Conservation (phyloP, 345 rosid genomes). For the Aethionema arabicum region DNA sequence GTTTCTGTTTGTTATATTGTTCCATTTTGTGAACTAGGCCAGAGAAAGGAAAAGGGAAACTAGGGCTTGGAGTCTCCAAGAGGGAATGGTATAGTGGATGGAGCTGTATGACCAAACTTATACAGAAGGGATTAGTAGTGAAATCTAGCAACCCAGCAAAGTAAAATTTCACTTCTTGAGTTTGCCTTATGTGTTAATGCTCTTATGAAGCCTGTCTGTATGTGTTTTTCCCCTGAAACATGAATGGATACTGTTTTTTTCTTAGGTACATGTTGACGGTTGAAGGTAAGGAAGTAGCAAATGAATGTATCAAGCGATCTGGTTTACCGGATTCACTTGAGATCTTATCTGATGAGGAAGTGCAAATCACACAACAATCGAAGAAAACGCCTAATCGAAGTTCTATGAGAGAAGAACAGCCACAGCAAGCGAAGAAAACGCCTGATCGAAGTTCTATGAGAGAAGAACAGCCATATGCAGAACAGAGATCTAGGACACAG, state of each 20-base stretch:
- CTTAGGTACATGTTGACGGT: conserved; percentile 81
- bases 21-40: conserved; percentile 50
- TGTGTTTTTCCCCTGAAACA: conserved; percentile 6
- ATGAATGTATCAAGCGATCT: conserved; percentile 68
- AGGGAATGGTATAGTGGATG: conserved; percentile 95
- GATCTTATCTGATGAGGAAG: conserved; percentile 38
- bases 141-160: conserved; percentile 94
- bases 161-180: conserved; percentile 39
- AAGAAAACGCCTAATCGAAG: conserved; percentile 32
- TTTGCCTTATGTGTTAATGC: background rate
- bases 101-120: conserved; percentile 86
- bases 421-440: conserved; percentile 25
- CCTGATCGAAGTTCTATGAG: conserved; percentile 33
- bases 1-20: conserved; percentile 11
- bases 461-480: conserved; percentile 27
- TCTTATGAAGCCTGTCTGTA: background rate
- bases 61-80: conserved; percentile 65
- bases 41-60: conserved; percentile 77
- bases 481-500: conserved; percentile 2
- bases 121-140: conserved; percentile 78
- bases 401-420: conserved; percentile 24
- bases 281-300: conserved; percentile 75
- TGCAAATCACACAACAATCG: conserved; percentile 35
- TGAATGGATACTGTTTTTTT: background rate
- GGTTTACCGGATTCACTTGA: conserved; percentile 50